Base-by-base conservation (phyloP, 495 filamentous ascomycete species). In the Tuber indicum region DNA sequence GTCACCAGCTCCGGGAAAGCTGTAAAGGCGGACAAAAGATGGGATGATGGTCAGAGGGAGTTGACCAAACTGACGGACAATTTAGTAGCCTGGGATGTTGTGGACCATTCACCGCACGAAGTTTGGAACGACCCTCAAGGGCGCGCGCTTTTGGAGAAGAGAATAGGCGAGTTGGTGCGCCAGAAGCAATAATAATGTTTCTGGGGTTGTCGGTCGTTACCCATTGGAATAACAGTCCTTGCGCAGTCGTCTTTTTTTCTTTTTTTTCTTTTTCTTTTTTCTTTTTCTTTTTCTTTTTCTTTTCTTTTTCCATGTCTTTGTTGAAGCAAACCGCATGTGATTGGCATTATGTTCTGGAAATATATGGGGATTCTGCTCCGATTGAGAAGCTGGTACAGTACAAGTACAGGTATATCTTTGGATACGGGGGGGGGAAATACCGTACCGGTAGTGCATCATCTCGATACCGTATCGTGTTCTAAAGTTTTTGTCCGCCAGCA, bases 51-150 rank as follows among this genome's bases (percentile, higher is more conserved):
- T 81, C 96, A 99, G 86, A 88, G 91, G 81, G 93, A 97, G 81
- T 84, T 97, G 74, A 93, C 89, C n/a, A 87, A 87, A 47, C 85
- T 97, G 45, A 97, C 94, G 1, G 86, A 89, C 21, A 93, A 92
- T 21, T 84, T 97, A 49, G 78, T 92, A 46, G 87, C 89, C 26
- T 99, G 94, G 94, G 94, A 97, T 84, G 88, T 96, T 73, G 93
- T 97, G 1, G 87, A 91, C 71, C 87, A 91, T 74, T 93, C 95
- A 16, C 92, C 93, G n/a, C 92, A 97, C 85, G 88, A 93, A 79
- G 91, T 98, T 0, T 99, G 95, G 95, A 85, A 84, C 78, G 91
- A 89, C 9, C 81, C 85, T 1, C 86, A 92, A 77, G 95, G 96
- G 0, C 85, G 92, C 58, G 83, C 87, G 74, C 81, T 91, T 3